These are phyloP conservation scores for Xerocomus nothofagi DNA, from an alignment of 1,284 basidiomycete species.

Conservation along the genomic window DNA sequence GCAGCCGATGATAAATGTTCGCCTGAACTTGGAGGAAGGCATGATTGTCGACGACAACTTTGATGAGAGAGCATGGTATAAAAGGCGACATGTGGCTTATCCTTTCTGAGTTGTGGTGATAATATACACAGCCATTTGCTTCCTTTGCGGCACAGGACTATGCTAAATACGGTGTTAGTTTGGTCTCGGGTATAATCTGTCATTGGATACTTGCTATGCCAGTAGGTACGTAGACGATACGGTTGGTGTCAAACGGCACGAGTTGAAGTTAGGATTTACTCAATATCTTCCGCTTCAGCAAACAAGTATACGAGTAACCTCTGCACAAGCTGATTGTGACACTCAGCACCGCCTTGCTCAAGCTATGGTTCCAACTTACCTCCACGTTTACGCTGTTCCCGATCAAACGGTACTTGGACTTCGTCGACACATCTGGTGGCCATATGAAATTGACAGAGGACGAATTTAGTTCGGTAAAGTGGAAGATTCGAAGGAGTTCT, in stretches of 20 bases:
- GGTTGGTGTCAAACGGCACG: too few relatives aligned
- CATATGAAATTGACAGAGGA: constrained; percentile 46
- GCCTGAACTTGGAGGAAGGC: constrained; percentile 19
- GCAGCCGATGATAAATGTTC: constrained; percentile 72
- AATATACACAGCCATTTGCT: not conserved
- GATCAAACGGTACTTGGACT: constrained; percentile 70
- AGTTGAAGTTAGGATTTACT: not conserved
- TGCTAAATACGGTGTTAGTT: too few relatives aligned
- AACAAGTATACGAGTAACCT: constrained; percentile 30
- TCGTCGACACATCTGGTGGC: constrained; percentile 58
- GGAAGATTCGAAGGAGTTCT: constrained; percentile 69
- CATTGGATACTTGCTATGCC: too few relatives aligned
- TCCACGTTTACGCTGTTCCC: constrained; percentile 79
- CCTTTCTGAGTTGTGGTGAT: not conserved
- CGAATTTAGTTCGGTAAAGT: constrained; percentile 42
- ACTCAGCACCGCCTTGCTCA: constrained; percentile 3
- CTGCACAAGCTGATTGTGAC: constrained; percentile 24
- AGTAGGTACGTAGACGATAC: too few relatives aligned
- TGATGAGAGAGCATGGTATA: too few relatives aligned
- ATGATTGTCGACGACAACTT: not conserved
- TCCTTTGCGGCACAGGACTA: too few relatives aligned
- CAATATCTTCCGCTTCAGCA: not conserved
- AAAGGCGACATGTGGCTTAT: not conserved
- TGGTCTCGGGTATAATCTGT: not conserved
- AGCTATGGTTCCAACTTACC: constrained; percentile 36